Conservation (phyloP, 805 yeast genomes). For the Blastobotrys peoriensis region DNA sequence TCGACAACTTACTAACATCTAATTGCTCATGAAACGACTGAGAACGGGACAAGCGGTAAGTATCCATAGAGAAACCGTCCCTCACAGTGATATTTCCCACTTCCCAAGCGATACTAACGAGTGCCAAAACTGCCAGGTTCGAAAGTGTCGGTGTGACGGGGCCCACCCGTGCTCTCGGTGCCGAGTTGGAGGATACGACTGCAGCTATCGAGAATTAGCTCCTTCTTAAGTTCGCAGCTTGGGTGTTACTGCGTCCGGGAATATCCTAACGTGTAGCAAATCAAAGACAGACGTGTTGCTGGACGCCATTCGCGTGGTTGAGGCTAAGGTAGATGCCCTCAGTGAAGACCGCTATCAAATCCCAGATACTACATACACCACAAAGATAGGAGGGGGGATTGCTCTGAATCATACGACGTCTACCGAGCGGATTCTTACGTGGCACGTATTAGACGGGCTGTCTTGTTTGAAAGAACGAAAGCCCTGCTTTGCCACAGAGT, state of each 20-base stretch:
- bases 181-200: constrained; percentile 5
- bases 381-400: constrained; percentile 13
- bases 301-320: constrained; percentile 4
- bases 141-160: constrained; percentile 10
- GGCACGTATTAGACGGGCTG: constrained; percentile 5
- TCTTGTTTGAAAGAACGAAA: constrained; percentile 5
- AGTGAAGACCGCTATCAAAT: background rate
- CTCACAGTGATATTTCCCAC: too few relatives aligned
- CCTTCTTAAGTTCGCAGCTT: constrained; percentile 8
- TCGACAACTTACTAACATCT: too few relatives aligned
- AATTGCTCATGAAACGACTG: constrained; percentile 1
- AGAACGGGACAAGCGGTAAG: constrained; percentile 1
- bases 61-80: background rate
- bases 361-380: background rate
- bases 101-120: background rate
- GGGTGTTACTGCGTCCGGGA: background rate
- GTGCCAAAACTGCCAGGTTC: constrained; percentile 5
- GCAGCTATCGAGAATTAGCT: too few relatives aligned
- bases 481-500: constrained; percentile 7
- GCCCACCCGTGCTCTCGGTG: constrained; percentile 8
- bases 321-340: constrained; percentile 6
- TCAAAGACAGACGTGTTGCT: constrained; percentile 10
- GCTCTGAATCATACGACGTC: too few relatives aligned
- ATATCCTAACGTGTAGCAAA: constrained; percentile 1
- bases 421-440: constrained; percentile 7